These are phyloP conservation scores for Xylariaceae sp. DNA, from an alignment of 2,329 filamentous ascomycete species.

Conservation along the genomic window DNA sequence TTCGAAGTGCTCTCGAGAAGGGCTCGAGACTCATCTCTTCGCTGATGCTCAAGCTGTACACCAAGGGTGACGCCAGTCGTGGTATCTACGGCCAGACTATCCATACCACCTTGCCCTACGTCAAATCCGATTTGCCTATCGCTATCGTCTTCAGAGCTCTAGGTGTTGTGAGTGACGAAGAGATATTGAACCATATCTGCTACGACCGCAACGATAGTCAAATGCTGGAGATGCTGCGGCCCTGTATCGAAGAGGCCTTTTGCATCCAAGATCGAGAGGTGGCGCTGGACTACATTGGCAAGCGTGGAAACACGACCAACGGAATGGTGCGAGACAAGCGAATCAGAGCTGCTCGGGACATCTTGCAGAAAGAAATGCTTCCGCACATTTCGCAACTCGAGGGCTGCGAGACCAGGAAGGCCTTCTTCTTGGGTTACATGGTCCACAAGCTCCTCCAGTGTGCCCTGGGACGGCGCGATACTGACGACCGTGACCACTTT, in stretches of 20 bases:
- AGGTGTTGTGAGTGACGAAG: slow-evolving; percentile 93
- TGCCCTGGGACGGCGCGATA: slow-evolving; percentile 83
- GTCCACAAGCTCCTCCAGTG: slow-evolving; percentile 92
- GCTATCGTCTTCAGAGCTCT: slow-evolving; percentile 93
- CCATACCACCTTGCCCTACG: slow-evolving; percentile 83
- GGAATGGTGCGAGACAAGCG: slow-evolving; percentile 77
- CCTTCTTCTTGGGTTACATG: slow-evolving; percentile 99
- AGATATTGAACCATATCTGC: slow-evolving; percentile 96
- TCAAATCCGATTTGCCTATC: slow-evolving; percentile 88
- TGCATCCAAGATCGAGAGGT: slow-evolving; percentile 93
- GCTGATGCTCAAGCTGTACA: slow-evolving; percentile 81
- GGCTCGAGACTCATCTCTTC: slow-evolving; percentile 92
- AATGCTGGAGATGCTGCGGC: slow-evolving; percentile 96
- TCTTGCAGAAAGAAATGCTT: slow-evolving; percentile 92
- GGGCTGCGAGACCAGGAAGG: slow-evolving; percentile 90
- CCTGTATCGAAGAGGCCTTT: slow-evolving; percentile 94
- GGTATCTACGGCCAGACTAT: slow-evolving; percentile 82
- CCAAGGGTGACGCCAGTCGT: slow-evolving; percentile 73
- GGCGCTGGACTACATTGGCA: slow-evolving; percentile 91
- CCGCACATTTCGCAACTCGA: slow-evolving; percentile 95
- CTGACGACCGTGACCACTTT: slow-evolving; percentile 97
- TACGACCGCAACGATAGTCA: slow-evolving; percentile 92
- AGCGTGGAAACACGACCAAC: slow-evolving; percentile 66
- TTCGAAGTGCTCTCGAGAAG: slow-evolving; percentile 92
- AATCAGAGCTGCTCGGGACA: slow-evolving; percentile 84